Conservation (phyloP, 2,329 filamentous ascomycete species). For the Penicillium sp. region DNA sequence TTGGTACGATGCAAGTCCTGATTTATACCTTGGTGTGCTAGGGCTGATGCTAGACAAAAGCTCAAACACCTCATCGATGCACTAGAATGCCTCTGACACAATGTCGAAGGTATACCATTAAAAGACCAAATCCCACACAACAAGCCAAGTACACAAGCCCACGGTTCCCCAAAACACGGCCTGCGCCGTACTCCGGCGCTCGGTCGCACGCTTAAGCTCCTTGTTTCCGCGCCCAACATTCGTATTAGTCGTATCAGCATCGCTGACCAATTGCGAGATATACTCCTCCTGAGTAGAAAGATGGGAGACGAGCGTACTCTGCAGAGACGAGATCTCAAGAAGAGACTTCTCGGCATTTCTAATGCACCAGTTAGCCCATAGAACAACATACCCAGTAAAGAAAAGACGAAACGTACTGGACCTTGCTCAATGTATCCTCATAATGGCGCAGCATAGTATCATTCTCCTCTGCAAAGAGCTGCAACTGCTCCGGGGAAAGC, state of each 20-base stretch:
- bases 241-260: constrained; percentile 77
- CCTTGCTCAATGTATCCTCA: constrained; percentile 90
- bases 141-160: constrained; percentile 70
- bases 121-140: constrained; percentile 75
- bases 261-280: constrained; percentile 83
- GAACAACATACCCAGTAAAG: constrained; percentile 4
- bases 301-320: constrained; percentile 84
- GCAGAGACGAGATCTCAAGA: constrained; percentile 87
- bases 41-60: not conserved
- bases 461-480: constrained; percentile 92
- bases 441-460: constrained; percentile 91
- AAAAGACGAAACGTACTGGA: constrained; percentile 64
- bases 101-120: constrained; percentile 6
- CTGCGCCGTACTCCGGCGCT: constrained; percentile 70
- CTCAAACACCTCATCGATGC: not conserved
- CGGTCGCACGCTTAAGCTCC: constrained; percentile 80
- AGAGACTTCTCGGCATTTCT: constrained; percentile 88
- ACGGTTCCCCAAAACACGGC: constrained; percentile 80
- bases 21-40: not conserved
- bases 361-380: not conserved
- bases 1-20: not conserved
- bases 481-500: constrained; percentile 80
- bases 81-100: not conserved
- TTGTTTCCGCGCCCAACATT: constrained; percentile 89
- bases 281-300: constrained; percentile 82